Conservation (phyloP, 768 basidiomycete genomes). For the Pulveroboletus ravenelii region DNA sequence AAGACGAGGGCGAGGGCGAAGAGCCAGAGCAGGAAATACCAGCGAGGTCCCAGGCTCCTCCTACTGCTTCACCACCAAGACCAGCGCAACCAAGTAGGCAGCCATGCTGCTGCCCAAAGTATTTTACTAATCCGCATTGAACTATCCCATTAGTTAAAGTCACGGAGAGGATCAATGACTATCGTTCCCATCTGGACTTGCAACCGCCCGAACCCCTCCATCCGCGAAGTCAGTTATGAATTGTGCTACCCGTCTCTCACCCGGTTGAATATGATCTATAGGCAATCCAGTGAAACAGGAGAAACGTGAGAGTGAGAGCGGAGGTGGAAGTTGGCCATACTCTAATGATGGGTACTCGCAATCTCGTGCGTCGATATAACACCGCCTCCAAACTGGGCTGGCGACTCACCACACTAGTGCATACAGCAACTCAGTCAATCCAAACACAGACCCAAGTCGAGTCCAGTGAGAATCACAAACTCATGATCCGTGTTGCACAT, state of each 20-base stretch:
- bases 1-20: conserved; percentile 6
- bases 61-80: conserved; percentile 4
- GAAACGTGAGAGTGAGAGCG: background rate
- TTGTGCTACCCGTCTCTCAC: background rate
- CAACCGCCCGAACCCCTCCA: background rate
- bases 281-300: conserved; percentile 18
- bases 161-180: background rate
- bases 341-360: background rate
- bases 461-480: conserved; percentile 7
- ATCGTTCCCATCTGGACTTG: background rate
- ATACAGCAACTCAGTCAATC: conserved; percentile 2
- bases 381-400: background rate
- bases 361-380: conserved; percentile 8
- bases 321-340: background rate
- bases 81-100: background rate
- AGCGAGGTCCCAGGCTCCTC: background rate
- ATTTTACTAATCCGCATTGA: background rate
- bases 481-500: conserved; percentile 31
- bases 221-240: conserved; percentile 3
- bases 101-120: background rate
- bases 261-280: background rate
- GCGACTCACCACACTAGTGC: background rate
- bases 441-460: conserved; percentile 2
- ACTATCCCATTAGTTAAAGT: background rate
- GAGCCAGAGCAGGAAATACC: conserved; percentile 4